phyloP scores from a whole-genome alignment of 202 grass and related monocot species.

The Setaria viridis region DNA sequence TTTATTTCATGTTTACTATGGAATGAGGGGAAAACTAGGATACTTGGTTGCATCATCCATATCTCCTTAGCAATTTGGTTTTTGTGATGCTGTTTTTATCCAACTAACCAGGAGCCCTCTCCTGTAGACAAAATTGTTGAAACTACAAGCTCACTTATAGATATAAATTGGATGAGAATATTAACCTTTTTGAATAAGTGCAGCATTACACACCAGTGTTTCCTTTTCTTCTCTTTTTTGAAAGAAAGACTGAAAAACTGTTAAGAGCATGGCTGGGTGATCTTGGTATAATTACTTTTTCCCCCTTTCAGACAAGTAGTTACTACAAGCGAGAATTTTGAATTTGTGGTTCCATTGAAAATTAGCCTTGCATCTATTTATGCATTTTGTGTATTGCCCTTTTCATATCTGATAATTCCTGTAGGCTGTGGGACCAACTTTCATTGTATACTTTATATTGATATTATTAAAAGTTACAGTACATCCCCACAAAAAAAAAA shows the following conservation, averaged over 20 bases:
- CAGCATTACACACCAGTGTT: not conserved
- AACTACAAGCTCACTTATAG: not conserved
- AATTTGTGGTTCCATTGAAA: not conserved
- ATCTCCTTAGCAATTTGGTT: not conserved
- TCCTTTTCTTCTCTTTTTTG: not conserved
- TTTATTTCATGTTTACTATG: not conserved
- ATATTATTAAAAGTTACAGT: not conserved
- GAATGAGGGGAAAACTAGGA: not conserved
- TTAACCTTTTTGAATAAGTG: not conserved
- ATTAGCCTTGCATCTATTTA: not conserved
- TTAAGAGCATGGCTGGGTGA: not conserved
- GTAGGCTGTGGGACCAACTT: not conserved
- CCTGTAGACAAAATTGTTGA: not conserved
- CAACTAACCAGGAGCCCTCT: not conserved
- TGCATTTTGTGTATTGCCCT: not conserved
- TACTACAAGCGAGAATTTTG: not conserved
- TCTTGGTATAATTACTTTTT: not conserved
- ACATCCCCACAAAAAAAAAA: not conserved
- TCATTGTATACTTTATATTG: not conserved
- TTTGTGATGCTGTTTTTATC: not conserved
- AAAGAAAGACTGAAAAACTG: not conserved
- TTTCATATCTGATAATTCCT: not conserved
- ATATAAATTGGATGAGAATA: constrained; percentile 3
- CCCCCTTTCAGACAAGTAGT: not conserved
- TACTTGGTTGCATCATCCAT: not conserved